Percentiles rank a stretch among this genome's conserved stretches.
Evolutionary conservation across 129 eudicot species (phyloP).

Genomic region (Glebionis coronaria): DNA sequence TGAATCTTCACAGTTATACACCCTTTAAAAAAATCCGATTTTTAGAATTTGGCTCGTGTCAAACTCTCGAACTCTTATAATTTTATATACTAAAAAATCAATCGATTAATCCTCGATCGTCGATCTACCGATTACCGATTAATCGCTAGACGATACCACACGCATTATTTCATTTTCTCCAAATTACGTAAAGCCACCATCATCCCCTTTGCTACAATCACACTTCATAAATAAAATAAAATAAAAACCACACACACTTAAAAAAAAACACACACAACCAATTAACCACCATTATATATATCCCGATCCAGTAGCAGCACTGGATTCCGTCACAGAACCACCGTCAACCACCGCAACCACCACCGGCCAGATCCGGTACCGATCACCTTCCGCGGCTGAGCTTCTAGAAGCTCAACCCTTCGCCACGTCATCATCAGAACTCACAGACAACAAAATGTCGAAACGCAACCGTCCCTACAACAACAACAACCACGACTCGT

Average conservation of each 20-base stretch:
- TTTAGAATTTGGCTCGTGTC: too few relatives aligned
- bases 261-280: not conserved
- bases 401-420: conserved; percentile 51
- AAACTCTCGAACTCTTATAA: too few relatives aligned
- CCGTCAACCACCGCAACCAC: conserved; percentile 45
- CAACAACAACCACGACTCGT: conserved; percentile 37
- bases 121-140: too few relatives aligned
- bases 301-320: conserved; percentile 43
- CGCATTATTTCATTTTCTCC: conserved; percentile 18
- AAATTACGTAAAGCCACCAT: conserved; percentile 23
- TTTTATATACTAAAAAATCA: too few relatives aligned
- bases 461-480: conserved; percentile 47
- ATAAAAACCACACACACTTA: not conserved
- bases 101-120: too few relatives aligned
- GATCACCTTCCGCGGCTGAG: conserved; percentile 91
- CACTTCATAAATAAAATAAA: conserved; percentile 18
- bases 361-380: conserved; percentile 89
- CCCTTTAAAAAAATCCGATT: too few relatives aligned
- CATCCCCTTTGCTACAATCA: conserved; percentile 19
- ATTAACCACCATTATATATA: not conserved
- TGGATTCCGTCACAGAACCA: conserved; percentile 72
- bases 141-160: too few relatives aligned
- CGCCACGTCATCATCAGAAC: conserved; percentile 21
- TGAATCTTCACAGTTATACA: too few relatives aligned
- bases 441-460: conserved; percentile 56